Evolutionary conservation across 1,139 yeast genomes (phyloP), one percentile per base, ranked within the genome.

Genomic region (Wickerhamomyces sp.): DNA sequence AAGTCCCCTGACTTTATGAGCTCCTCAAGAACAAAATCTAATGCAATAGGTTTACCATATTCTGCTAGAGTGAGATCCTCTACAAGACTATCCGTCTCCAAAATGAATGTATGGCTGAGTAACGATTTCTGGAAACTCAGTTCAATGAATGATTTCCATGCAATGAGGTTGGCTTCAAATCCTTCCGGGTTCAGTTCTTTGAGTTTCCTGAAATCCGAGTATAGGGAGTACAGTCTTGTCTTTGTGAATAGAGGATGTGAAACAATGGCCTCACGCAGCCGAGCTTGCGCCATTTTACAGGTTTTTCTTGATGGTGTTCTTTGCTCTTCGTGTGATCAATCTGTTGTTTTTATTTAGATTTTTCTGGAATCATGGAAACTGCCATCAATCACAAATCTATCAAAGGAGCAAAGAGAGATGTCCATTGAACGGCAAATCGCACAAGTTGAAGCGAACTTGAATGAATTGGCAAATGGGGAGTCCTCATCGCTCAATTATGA

Each of bases 141-240:
- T 1, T 52, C 48, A 7, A 73, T 44, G 13, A 74, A 52, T 10
- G 62, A 61, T 38, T 61, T 66, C 93, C 93, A 84, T 1, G 85
- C 81, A 6, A 64, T 63, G 18, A 84, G 56, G 57, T 84, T 84
- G 13, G 91, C 91, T 39, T 72, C 77, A 51, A 71, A 84, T 0
- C 93, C 93, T 45, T 84, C 91, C 1, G 79, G 78, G 59, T 84
- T 84, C 34, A 74, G 58, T 26, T 74, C 75, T 52, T 71, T 68
- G 40, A 79, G 66, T 15, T 67, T 68, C 33, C 68, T 62, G 59
- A 82, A 84, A 60, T 84, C 79, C 5, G 83, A 78, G 57, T 81
- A 84, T 9, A 84, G 68, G 1, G 90, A 84, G 18, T 68, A 69
- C 34, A 83, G 62, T 41, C 93, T 65, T 0, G 85, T 66, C 41